Base-by-base conservation (phyloP, 805 yeast genomes). In the Candida silvatica region DNA sequence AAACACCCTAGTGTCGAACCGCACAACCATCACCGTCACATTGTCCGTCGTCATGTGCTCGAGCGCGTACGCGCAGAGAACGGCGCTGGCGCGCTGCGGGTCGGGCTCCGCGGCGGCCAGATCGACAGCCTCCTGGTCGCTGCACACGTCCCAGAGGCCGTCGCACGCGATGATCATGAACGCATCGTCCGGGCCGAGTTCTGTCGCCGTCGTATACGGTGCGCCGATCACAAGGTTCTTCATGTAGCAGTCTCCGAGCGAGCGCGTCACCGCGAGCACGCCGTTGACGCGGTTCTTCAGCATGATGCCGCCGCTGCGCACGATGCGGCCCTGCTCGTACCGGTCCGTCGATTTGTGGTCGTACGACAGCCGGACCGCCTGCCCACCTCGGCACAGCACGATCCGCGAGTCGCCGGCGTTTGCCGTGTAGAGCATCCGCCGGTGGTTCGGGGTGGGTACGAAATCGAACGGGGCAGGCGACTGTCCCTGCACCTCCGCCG, bases 221-320 rank as follows among this genome's bases (percentile, higher is more conserved):
- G 77, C 75, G 0, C 96, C 95, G 22, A 86, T 75, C 15, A 90
- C 96, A 38, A 84, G 63, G 34, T 79, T 82, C 54, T 90, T 94
- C 75, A 90, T 80, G 56, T 85, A 88, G n/a, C 79, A 69, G 54
- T 90, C 97, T 15, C 98, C 98, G 29, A 90, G 64, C 2, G 97
- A 81, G 42, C 98, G 66, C 2, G 96, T 86, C 8, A 90, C 95
- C 0, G 97, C 97, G 33, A 92, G 67, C 57, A 90, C 87, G 3
- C 97, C 98, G 56, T 90, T 92, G 18, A 90, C 98, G 47, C 98
- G 70, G 41, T 85, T 82, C 49, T 86, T 85, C 71, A 92, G 71
- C 38, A 90, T 75, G 20, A 90, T 59, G 0, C 98, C 98, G 3
- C 98, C 98, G 4, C 72, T 67, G 32, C 75, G 69, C 36, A 75